phyloP scores from a whole-genome alignment of 1,139 yeast genomes.

The Kurtzmaniella natalensis region DNA sequence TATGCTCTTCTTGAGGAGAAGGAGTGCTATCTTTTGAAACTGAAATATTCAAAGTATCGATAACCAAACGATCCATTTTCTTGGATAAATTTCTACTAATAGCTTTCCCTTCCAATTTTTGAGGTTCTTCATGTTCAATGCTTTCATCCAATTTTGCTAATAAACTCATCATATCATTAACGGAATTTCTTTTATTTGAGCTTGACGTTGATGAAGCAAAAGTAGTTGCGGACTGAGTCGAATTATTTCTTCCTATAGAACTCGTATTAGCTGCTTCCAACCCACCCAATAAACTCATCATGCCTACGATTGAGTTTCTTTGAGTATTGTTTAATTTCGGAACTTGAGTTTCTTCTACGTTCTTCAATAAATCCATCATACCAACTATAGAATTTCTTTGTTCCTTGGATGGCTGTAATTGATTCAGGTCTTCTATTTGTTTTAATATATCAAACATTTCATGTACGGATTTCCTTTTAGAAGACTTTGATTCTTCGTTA shows the following conservation, averaged over 20 bases:
- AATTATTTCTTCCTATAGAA: neutral
- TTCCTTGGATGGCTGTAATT: conserved; percentile 6
- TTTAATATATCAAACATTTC: conserved; percentile 18
- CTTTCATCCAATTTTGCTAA: conserved; percentile 15
- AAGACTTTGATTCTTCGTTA: conserved; percentile 7
- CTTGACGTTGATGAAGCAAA: neutral
- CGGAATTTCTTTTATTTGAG: conserved; percentile 17
- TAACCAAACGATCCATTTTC: neutral
- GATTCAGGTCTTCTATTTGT: conserved; percentile 13
- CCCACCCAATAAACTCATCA: conserved; percentile 17
- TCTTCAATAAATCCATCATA: conserved; percentile 18
- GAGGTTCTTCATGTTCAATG: conserved; percentile 3
- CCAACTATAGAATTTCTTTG: conserved; percentile 12
- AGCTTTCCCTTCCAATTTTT: neutral
- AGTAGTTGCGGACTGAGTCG: neutral
- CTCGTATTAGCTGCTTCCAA: conserved; percentile 6
- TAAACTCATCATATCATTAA: conserved; percentile 23
- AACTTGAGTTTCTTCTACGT: conserved; percentile 13
- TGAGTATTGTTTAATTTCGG: conserved; percentile 9
- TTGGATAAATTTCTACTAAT: conserved; percentile 1
- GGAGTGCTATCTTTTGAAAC: conserved; percentile 3
- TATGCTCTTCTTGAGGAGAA: conserved; percentile 1
- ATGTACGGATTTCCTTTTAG: conserved; percentile 9
- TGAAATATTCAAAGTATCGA: neutral
- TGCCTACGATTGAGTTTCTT: conserved; percentile 21